These are phyloP conservation scores for Haplosporangium sp. DNA, from an alignment of 371 early-diverging fungal genomes.

Conservation along the genomic window DNA sequence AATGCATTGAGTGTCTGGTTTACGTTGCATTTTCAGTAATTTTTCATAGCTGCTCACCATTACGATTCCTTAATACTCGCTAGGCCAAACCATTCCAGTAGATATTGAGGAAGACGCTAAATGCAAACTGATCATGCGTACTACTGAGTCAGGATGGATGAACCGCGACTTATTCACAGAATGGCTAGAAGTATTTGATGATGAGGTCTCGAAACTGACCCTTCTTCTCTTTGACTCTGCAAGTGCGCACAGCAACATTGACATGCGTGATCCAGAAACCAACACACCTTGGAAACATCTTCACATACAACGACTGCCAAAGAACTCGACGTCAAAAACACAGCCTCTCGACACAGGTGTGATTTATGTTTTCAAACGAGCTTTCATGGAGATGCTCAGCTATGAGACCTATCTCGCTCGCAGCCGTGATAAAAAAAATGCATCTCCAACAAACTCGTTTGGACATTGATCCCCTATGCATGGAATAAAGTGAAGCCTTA, in stretches of 20 bases:
- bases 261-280: slow-evolving; percentile 6
- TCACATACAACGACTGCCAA: slow-evolving; percentile 3
- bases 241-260: slow-evolving; percentile 4
- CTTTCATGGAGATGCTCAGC: slow-evolving; percentile 13
- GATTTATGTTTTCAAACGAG: slow-evolving; percentile 13
- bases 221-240: neutral
- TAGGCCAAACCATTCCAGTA: too few species aligned
- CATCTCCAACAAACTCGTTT: neutral
- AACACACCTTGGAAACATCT: slow-evolving; percentile 5
- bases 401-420: slow-evolving; percentile 2
- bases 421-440: neutral
- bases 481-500: neutral
- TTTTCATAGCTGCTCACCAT: too few species aligned
- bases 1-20: slow-evolving; percentile 1
- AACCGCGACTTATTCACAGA: too few species aligned
- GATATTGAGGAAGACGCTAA: too few species aligned
- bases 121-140: too few species aligned
- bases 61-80: too few species aligned
- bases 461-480: slow-evolving; percentile 12
- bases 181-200: too few species aligned
- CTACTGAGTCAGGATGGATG: too few species aligned
- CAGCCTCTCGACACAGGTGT: slow-evolving; percentile 12
- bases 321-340: slow-evolving; percentile 4
- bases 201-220: too few species aligned
- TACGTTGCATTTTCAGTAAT: too few species aligned